Evolutionary conservation across 2,329 filamentous ascomycete species (phyloP), one percentile per base, ranked within the genome.

Genomic region (Diaporthe citriasiana): DNA sequence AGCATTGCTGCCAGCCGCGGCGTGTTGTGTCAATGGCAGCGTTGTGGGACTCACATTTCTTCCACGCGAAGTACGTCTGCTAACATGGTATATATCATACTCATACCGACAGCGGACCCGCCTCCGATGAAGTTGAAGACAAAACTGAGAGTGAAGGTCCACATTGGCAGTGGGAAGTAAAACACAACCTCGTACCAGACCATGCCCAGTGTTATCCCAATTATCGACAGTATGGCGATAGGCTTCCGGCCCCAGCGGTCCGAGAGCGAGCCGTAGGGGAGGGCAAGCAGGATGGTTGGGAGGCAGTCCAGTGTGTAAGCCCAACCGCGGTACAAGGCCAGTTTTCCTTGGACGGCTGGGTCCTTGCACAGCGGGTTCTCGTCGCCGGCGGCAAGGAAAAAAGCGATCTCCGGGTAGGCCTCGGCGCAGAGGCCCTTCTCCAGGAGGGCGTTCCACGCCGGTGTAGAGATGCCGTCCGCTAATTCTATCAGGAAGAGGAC

Each of bases 341-440:
- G 81, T 27, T 84, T 83, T 35, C 85, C 83, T 76, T 91, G 89
- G 0, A 91, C 87, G 3, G 82, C 79, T 0, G 82, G 78, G 4
- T 80, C 79, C 77, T 91, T 90, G 81, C 89, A 91, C 8, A 78
- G 78, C 25, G 83, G 81, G 57, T 82, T 78, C 72, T 89, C 87
- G 2, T 80, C 69, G 78, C 80, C 75, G 4, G 69, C 78, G 57
- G 74, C 70, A 59, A 76, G 77, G 42, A 76, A 76, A 0, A 84
- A 79, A 33, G 82, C 77, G 57, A 84, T 80, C 2, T 84, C 81
- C 7, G 86, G 84, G 76, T 86, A 87, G 75, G 86, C 83, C 22
- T 83, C 78, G 33, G 86, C 85, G 79, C 89, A 91, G 57, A 89
- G 85, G 59, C 90, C 84, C 69, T 85, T 83, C 78, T 91, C 89